phyloP scores from a whole-genome alignment of 1,284 basidiomycete species.

The Bondarzewia mesenterica region DNA sequence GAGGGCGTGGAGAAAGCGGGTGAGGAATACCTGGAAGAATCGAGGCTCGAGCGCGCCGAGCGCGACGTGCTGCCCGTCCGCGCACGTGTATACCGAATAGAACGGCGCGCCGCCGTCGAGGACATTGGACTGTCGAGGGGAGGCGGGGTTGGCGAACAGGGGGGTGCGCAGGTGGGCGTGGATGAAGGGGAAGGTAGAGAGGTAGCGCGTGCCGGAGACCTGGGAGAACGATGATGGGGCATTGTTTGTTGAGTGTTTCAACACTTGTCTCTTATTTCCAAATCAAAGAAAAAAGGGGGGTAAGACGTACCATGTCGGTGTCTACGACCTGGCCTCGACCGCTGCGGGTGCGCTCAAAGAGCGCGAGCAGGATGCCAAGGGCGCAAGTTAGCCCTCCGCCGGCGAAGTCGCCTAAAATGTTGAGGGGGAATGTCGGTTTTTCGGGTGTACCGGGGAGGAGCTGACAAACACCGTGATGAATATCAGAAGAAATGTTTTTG shows the following conservation, averaged over 20 bases:
- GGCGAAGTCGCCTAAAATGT: slow-evolving; percentile 76
- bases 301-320: slow-evolving; percentile 59
- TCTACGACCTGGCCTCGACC: slow-evolving; percentile 71
- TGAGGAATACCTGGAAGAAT: slow-evolving; percentile 58
- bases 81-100: slow-evolving; percentile 69
- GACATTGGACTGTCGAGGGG: slow-evolving; percentile 32
- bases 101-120: slow-evolving; percentile 79
- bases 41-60: slow-evolving; percentile 69
- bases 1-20: slow-evolving; percentile 45
- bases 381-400: slow-evolving; percentile 74
- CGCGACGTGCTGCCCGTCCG: slow-evolving; percentile 69
- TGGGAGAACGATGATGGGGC: slow-evolving; percentile 18
- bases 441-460: slow-evolving; percentile 59
- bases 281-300: background rate
- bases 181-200: slow-evolving; percentile 65
- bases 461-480: slow-evolving; percentile 24
- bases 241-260: background rate
- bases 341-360: slow-evolving; percentile 57
- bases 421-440: slow-evolving; percentile 68
- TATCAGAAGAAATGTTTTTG: background rate
- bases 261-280: slow-evolving; percentile 1
- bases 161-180: slow-evolving; percentile 31
- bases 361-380: slow-evolving; percentile 67
- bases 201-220: slow-evolving; percentile 75
- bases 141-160: slow-evolving; percentile 21